Evolutionary conservation across 345 rosid species (phyloP).

Genomic region (Euphorbia pulcherrima): DNA sequence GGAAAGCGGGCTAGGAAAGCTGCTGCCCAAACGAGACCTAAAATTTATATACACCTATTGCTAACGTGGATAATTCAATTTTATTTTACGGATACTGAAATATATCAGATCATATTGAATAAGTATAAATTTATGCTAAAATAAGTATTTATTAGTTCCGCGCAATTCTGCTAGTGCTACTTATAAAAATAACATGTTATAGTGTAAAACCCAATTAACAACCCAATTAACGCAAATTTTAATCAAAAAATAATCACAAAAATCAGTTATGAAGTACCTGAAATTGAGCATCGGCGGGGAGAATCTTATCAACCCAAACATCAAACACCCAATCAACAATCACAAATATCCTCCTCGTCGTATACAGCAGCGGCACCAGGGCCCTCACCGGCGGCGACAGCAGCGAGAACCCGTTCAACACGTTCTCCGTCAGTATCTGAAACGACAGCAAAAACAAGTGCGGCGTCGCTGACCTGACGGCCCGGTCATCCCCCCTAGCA

Average conservation of each 20-base stretch:
- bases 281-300: slow-evolving; percentile 44
- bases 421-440: slow-evolving; percentile 82
- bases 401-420: slow-evolving; percentile 61
- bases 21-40: too few species aligned
- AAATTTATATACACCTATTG: too few species aligned
- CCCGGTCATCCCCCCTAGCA: slow-evolving; percentile 76
- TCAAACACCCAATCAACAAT: slow-evolving; percentile 60
- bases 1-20: too few species aligned
- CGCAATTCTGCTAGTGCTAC: too few species aligned
- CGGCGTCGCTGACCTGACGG: slow-evolving; percentile 74
- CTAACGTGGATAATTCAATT: too few species aligned
- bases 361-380: slow-evolving; percentile 70
- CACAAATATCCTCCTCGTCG: slow-evolving; percentile 70
- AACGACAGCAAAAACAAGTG: slow-evolving; percentile 78
- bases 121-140: too few species aligned
- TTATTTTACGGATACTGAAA: too few species aligned
- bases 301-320: slow-evolving; percentile 64
- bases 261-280: slow-evolving; percentile 35
- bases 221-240: neutral
- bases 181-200: too few species aligned
- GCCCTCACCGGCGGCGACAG: slow-evolving; percentile 87
- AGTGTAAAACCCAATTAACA: neutral
- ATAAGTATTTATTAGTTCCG: too few species aligned
- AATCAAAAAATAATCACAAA: neutral
- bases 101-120: too few species aligned